These are phyloP conservation scores for Sclerotinia sclerotiorum DNA, from an alignment of 2,329 filamentous ascomycete species.

Conservation along the genomic window DNA sequence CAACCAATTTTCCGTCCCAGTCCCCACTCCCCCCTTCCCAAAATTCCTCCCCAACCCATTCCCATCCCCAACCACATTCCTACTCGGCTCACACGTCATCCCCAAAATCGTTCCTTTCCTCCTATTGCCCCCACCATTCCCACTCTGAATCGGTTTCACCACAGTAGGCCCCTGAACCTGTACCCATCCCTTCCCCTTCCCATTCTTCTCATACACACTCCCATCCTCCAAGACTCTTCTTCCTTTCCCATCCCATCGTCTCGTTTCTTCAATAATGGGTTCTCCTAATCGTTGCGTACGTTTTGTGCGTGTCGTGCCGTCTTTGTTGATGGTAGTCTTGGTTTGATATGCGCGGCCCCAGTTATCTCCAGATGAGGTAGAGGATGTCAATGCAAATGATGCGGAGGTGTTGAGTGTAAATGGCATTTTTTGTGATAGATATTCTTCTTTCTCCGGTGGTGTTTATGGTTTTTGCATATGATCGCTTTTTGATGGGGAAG, in stretches of 20 bases:
- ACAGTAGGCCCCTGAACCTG: conserved; percentile 17
- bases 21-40: conserved; percentile 19
- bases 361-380: conserved; percentile 15
- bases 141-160: conserved; percentile 8
- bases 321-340: conserved; percentile 19
- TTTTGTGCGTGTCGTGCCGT: conserved; percentile 19
- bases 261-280: conserved; percentile 21
- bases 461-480: neutral
- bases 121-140: neutral
- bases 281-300: conserved; percentile 20
- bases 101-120: conserved; percentile 21
- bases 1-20: conserved; percentile 2
- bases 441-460: neutral
- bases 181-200: conserved; percentile 22
- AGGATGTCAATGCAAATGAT: conserved; percentile 14
- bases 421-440: conserved; percentile 9
- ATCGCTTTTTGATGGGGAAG: no score
- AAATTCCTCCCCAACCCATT: conserved; percentile 16
- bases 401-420: conserved; percentile 21
- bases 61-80: conserved; percentile 4
- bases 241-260: conserved; percentile 21
- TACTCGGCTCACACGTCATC: conserved; percentile 17
- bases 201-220: conserved; percentile 22
- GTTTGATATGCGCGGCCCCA: conserved; percentile 18
- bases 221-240: conserved; percentile 20